Evolutionary conservation across 768 basidiomycete species (phyloP).

Genomic region (Pulveroboletus ravenelii): DNA sequence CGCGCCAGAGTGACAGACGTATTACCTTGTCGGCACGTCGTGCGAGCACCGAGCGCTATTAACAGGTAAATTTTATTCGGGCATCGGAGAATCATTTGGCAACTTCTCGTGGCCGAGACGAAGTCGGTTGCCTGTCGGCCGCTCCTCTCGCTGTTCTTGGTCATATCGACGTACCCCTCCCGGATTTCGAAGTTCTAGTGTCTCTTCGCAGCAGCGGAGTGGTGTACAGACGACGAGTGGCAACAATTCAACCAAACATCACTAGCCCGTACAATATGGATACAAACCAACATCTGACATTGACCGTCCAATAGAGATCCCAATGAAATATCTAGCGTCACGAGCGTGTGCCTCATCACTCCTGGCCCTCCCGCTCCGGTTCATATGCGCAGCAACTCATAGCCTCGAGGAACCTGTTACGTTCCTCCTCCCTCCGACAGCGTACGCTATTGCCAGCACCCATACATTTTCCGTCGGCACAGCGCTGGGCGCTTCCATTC

Average conservation of each 20-base stretch:
- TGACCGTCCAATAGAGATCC: neutral
- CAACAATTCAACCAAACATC: neutral
- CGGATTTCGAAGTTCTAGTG: neutral
- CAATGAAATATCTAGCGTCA: conserved; percentile 1
- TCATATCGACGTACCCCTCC: neutral
- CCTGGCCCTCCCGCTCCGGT: conserved; percentile 15
- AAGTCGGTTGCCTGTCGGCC: too few relatives aligned
- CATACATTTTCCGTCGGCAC: conserved; percentile 38
- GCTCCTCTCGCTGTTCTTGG: too few relatives aligned
- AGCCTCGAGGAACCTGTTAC: conserved; percentile 39
- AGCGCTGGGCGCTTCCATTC: conserved; percentile 20
- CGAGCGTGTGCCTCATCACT: neutral
- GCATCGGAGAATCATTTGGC: too few relatives aligned
- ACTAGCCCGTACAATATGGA: neutral
- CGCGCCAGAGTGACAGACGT: too few relatives aligned
- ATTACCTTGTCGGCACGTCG: too few relatives aligned
- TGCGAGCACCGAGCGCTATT: too few relatives aligned
- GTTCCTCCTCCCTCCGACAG: conserved; percentile 40
- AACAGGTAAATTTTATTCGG: too few relatives aligned
- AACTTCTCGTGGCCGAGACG: too few relatives aligned
- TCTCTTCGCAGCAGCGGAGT: neutral
- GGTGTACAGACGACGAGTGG: neutral
- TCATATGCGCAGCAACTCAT: conserved; percentile 49
- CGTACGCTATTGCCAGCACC: conserved; percentile 35
- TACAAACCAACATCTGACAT: conserved; percentile 8